Evolutionary conservation across 2,329 filamentous ascomycete species (phyloP), one percentile per base, ranked within the genome.

Genomic region (Trichoderma simmonsii): DNA sequence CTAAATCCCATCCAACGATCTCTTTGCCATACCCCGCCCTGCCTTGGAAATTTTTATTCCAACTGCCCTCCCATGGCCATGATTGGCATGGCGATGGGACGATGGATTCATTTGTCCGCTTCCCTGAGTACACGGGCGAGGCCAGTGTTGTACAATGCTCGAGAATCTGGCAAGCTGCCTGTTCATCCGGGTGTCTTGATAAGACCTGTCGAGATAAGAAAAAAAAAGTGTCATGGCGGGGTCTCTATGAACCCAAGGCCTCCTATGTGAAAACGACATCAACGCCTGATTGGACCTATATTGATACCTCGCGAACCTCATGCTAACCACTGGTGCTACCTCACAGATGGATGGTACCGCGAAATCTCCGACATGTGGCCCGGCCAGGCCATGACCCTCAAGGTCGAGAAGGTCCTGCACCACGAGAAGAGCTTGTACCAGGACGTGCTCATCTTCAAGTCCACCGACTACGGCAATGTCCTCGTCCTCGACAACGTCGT

Each of bases 401-500:
- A 93, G 85, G 96, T 99, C 85, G 95, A 99, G 84, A 93, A 98
- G 88, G 91, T 99, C 80, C 88, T 99, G 75, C 95, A 98, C 89
- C 95, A 98, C 88, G 96, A 99, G 88, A 98, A 98, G 90, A 96
- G 93, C 88, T 88, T 97, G 88, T 99, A 98, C 88, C 96, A 99
- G 86, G 96, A 99, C 81, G 95, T 99, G 76, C 91, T 99, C 79
- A 94, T 98, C 87, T 99, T 99, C 87, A 93, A 99, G 88, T 97
- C 94, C 78, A 97, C 92, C 86, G 91, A 98, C 88, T 93, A 98
- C 84, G 96, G 96, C 83, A 97, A 91, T 81, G 95, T 98, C 74
- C 89, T 99, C 72, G 95, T 99, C 75, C 90, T 99, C 77, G 96
- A 99, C 89, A 98, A 98, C 82, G 96, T 98, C 82, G 97, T 99